A percentile compares a stretch with the other conserved stretches of the same genome.
phyloP scores from a whole-genome alignment of 306 rosid species.

The Prunus fruticosa region DNA sequence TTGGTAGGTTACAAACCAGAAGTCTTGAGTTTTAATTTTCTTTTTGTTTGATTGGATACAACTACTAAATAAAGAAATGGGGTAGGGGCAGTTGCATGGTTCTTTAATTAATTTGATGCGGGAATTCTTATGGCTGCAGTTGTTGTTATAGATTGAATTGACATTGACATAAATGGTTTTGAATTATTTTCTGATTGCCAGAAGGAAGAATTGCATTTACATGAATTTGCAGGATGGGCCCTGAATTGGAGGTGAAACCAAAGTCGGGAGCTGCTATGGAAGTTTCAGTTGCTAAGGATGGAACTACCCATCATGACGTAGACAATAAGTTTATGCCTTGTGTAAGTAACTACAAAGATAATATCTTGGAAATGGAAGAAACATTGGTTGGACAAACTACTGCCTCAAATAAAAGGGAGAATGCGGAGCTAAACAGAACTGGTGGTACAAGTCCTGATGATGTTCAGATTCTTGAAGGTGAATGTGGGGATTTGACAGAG shows the following conservation, averaged over 20 bases:
- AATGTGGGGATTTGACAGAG: conserved; percentile 41
- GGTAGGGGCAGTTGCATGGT: background rate
- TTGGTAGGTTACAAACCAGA: background rate
- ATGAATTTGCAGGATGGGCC: conserved; percentile 45
- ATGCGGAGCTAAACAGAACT: conserved; percentile 50
- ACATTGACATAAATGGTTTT: background rate
- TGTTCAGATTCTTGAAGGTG: conserved; percentile 30
- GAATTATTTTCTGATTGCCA: background rate
- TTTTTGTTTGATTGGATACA: background rate
- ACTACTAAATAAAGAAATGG: background rate
- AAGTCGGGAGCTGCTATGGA: conserved; percentile 34
- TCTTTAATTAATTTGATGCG: background rate
- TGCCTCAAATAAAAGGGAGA: conserved; percentile 24
- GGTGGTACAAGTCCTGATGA: conserved; percentile 24
- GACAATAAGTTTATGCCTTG: conserved; percentile 27
- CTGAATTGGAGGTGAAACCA: conserved; percentile 37
- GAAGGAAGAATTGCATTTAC: conserved; percentile 8
- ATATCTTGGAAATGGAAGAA: conserved; percentile 24
- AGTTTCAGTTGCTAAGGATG: conserved; percentile 30
- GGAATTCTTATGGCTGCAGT: background rate
- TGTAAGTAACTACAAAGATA: conserved; percentile 26
- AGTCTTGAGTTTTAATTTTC: background rate
- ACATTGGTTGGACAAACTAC: conserved; percentile 18
- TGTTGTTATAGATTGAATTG: conserved; percentile 2
- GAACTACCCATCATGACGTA: conserved; percentile 1